Evolutionary conservation across 768 basidiomycete species (phyloP).

Genomic region (Tricholoma sp.): DNA sequence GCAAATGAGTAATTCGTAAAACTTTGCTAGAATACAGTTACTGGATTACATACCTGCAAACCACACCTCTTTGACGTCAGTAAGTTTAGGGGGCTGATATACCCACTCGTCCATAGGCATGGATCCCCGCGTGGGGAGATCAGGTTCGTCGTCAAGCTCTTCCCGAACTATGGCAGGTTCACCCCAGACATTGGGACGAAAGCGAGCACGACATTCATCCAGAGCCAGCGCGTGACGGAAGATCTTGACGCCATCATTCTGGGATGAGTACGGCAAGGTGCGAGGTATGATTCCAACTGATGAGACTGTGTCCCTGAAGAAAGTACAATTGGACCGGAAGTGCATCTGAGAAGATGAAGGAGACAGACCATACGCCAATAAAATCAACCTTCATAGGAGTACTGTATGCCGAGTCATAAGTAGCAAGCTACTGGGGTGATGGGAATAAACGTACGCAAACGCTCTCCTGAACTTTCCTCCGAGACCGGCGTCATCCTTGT

Average conservation of each 20-base stretch:
- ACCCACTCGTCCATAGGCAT: slow-evolving; percentile 13
- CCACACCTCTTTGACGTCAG: slow-evolving; percentile 22
- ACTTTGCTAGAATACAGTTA: not conserved
- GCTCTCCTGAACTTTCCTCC: slow-evolving; percentile 28
- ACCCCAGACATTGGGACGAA: slow-evolving; percentile 19
- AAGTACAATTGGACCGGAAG: not conserved
- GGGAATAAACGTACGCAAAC: slow-evolving; percentile 15
- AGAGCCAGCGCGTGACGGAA: slow-evolving; percentile 21
- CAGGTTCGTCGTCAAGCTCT: slow-evolving; percentile 18
- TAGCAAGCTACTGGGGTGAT: too few relatives aligned
- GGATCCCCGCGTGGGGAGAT: slow-evolving; percentile 1
- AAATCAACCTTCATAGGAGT: slow-evolving; percentile 25
- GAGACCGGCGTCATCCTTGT: slow-evolving; percentile 22
- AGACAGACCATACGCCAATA: slow-evolving; percentile 27
- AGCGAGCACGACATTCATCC: slow-evolving; percentile 19
- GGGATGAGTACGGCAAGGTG: slow-evolving; percentile 16
- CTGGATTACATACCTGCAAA: slow-evolving; percentile 14
- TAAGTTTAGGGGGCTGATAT: slow-evolving; percentile 14
- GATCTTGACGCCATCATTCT: slow-evolving; percentile 18
- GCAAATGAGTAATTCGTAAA: not conserved
- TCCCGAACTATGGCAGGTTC: slow-evolving; percentile 15
- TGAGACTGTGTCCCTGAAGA: slow-evolving; percentile 21
- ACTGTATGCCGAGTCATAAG: not conserved
- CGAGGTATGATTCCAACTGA: slow-evolving; percentile 20
- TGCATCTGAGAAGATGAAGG: too few relatives aligned